A percentile compares a stretch with the other conserved stretches of the same genome.
These are phyloP conservation scores for Colletotrichum theobromicola DNA, from an alignment of 2,329 filamentous ascomycete species.

Conservation along the genomic window DNA sequence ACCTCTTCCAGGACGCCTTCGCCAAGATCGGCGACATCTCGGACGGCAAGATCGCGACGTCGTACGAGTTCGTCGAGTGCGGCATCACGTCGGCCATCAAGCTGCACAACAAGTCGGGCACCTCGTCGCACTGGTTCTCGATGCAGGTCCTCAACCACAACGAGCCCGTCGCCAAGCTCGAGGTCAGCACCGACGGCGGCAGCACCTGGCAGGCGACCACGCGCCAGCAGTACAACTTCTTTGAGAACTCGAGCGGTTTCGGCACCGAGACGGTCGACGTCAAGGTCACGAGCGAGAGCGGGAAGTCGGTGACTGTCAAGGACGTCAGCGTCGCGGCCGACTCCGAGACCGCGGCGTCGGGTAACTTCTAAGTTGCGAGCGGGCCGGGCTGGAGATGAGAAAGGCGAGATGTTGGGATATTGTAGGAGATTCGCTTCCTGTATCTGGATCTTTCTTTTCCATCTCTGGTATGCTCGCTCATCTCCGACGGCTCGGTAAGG, in stretches of 20 bases:
- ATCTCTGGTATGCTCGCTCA: background rate
- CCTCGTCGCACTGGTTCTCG: constrained; percentile 45
- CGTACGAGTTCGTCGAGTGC: constrained; percentile 42
- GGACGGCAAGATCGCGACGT: constrained; percentile 38
- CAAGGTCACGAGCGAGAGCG: constrained; percentile 58
- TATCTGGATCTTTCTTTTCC: background rate
- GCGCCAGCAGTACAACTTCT: constrained; percentile 64
- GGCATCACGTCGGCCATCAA: constrained; percentile 45
- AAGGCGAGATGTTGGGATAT: background rate
- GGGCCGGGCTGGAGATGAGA: background rate
- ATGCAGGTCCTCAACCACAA: constrained; percentile 69
- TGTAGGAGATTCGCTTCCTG: background rate
- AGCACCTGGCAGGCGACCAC: constrained; percentile 62
- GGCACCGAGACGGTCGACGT: constrained; percentile 59
- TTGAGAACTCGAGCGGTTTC: constrained; percentile 63
- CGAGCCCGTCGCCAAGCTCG: constrained; percentile 57
- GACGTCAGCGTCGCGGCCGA: constrained; percentile 47
- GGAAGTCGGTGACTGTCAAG: constrained; percentile 56
- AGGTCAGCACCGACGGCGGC: constrained; percentile 66
- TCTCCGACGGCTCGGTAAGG: background rate
- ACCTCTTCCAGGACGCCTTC: constrained; percentile 51
- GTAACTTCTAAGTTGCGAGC: constrained; percentile 33
- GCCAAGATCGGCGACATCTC: constrained; percentile 38
- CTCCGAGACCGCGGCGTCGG: constrained; percentile 30
- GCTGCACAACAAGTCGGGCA: constrained; percentile 50